Percentiles rank a stretch among this genome's conserved stretches.
phyloP scores from a whole-genome alignment of 768 basidiomycete genomes.

The Lentinula aciculospora region DNA sequence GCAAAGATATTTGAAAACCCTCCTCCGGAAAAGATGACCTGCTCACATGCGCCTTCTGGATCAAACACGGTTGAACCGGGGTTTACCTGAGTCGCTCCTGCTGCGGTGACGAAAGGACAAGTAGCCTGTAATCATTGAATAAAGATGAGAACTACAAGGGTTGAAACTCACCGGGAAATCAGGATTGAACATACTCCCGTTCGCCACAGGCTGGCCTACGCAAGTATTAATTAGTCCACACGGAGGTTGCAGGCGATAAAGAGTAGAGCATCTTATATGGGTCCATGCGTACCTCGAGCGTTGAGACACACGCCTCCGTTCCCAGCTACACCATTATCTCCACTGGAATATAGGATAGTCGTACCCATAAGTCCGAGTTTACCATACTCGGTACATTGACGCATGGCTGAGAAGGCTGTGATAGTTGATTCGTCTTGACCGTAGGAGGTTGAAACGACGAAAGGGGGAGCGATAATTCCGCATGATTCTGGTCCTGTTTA shows the following conservation, averaged over 20 bases:
- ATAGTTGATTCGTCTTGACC: slow-evolving; percentile 27
- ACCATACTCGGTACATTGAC: slow-evolving; percentile 32
- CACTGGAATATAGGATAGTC: slow-evolving; percentile 28
- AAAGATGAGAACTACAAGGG: too few relatives aligned
- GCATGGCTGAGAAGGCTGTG: slow-evolving; percentile 22
- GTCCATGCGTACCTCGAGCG: slow-evolving; percentile 10
- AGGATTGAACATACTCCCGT: slow-evolving; percentile 21
- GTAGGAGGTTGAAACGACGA: slow-evolving; percentile 30
- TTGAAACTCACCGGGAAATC: slow-evolving; percentile 13
- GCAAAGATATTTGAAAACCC: slow-evolving; percentile 43
- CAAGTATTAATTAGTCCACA: neutral
- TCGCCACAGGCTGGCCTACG: slow-evolving; percentile 10
- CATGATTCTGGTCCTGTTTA: slow-evolving; percentile 27
- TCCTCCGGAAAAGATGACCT: slow-evolving; percentile 44
- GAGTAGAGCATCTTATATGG: too few relatives aligned
- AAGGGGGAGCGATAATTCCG: slow-evolving; percentile 28
- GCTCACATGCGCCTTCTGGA: slow-evolving; percentile 38
- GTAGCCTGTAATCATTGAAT: too few relatives aligned
- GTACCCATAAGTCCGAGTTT: slow-evolving; percentile 31
- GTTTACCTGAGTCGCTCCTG: slow-evolving; percentile 46
- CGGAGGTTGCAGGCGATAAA: too few relatives aligned
- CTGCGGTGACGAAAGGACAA: slow-evolving; percentile 46
- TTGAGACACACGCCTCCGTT: slow-evolving; percentile 20
- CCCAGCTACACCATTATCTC: slow-evolving; percentile 33
- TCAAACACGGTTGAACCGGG: slow-evolving; percentile 37